Evolutionary conservation across 2,329 filamentous ascomycete species (phyloP), one percentile per base, ranked within the genome.

Genomic region (Bipolaris gigantea): DNA sequence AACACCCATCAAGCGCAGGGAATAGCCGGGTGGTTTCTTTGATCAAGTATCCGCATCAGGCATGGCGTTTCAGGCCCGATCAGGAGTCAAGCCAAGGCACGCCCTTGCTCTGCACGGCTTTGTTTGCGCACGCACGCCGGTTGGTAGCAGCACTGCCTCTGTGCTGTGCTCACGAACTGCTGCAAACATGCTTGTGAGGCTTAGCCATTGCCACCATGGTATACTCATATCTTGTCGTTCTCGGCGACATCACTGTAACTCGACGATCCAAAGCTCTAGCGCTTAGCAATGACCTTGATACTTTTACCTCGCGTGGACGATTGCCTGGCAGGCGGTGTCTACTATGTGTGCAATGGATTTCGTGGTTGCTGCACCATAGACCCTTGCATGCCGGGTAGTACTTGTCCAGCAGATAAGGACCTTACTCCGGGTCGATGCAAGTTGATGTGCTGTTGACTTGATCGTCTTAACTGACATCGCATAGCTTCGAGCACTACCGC

Each of bases 311-410:
- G 60, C n/a, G 34, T 45, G 16, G 32, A 15, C 19, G 56, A 54
- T 25, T 67, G 65, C 11, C 61, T 59, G 1, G 44, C 43, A 13
- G 62, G 66, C 11, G 64, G 62, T 18, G 35, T 40, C 7, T 67
- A 61, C 23, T 69, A 70, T 39, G 54, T 36, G 10, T 71, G 69
- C 38, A 44, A 49, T 33, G 56, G 52, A 1, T 71, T 62, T 35
- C 32, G 33, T 27, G 69, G 67, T 27, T 71, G 67, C 42, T 72
- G 66, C 42, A n/a, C 60, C 13, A 58, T 57, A 10, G 63, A 69
- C 27, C 56, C 68, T 47, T 71, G 66, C 48, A 55, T 34, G 42
- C 53, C 55, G 19, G 44, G 45, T 25, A 35, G 52, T 27, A 57
- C 57, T 5, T 72, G 69, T 57, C 64, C 63, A 34, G 41, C 43